Evolutionary conservation across 352 stramenopile genomes (phyloP).

Genomic region (Globisporangium uncinulatum): DNA sequence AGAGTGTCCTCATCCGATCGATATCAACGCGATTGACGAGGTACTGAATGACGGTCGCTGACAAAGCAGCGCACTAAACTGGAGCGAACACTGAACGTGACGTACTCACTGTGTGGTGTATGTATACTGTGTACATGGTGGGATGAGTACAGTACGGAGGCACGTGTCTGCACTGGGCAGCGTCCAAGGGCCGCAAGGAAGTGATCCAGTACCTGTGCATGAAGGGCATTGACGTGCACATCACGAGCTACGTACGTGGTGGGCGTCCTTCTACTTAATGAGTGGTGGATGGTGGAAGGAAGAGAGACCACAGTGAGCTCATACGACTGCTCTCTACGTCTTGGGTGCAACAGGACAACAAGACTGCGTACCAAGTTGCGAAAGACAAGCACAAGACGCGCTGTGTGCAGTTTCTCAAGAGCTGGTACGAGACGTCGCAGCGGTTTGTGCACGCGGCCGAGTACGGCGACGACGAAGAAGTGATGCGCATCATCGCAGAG

Average conservation of each 20-base stretch:
- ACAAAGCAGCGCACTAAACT: neutral
- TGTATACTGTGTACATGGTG: neutral
- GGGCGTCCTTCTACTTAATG: neutral
- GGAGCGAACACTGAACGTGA: too few species aligned
- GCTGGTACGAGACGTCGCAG: constrained; percentile 86
- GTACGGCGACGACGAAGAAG: constrained; percentile 75
- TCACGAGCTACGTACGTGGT: constrained; percentile 80
- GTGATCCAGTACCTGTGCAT: constrained; percentile 87
- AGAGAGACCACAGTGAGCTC: too few species aligned
- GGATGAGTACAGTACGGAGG: constrained; percentile 54
- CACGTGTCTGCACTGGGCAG: constrained; percentile 82
- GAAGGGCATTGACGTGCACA: constrained; percentile 85
- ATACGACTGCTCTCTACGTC: neutral
- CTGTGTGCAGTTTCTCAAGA: constrained; percentile 84
- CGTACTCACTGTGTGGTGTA: neutral
- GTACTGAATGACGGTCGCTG: constrained; percentile 14
- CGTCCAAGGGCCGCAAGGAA: constrained; percentile 79
- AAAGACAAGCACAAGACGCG: constrained; percentile 89
- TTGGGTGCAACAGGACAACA: constrained; percentile 61
- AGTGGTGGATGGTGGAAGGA: too few species aligned
- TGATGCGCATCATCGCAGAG: constrained; percentile 71
- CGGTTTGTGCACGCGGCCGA: constrained; percentile 83
- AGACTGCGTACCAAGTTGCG: constrained; percentile 82
- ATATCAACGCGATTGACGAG: constrained; percentile 87
- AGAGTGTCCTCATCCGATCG: constrained; percentile 71